Evolutionary conservation across 192 early-diverging fungal species (phyloP).

Genomic region (Coemansia aciculifera): DNA sequence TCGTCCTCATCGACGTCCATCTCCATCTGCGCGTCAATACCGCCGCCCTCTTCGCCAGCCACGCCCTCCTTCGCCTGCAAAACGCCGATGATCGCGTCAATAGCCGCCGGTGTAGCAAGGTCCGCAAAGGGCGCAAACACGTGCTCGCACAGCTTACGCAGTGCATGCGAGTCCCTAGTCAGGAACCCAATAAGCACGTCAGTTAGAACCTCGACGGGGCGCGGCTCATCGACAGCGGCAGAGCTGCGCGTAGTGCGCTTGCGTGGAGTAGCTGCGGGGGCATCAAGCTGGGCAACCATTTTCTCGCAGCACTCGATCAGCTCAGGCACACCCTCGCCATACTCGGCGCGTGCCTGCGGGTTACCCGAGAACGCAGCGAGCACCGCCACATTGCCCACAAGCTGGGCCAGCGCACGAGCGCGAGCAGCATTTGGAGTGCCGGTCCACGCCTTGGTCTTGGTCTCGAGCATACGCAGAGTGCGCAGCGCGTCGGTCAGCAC

Average conservation of each 20-base stretch:
- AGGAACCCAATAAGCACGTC: slow-evolving; percentile 90
- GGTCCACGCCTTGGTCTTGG: not conserved
- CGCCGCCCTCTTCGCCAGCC: slow-evolving; percentile 58
- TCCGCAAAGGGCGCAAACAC: slow-evolving; percentile 83
- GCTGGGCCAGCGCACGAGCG: slow-evolving; percentile 33
- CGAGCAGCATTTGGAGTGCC: slow-evolving; percentile 22
- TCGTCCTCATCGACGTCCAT: slow-evolving; percentile 45
- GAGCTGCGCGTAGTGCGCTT: slow-evolving; percentile 29
- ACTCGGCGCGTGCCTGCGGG: slow-evolving; percentile 62
- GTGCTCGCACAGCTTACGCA: slow-evolving; percentile 74
- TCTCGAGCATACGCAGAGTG: slow-evolving; percentile 20
- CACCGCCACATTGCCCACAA: slow-evolving; percentile 39
- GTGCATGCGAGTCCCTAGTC: slow-evolving; percentile 74
- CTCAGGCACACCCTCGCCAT: slow-evolving; percentile 62
- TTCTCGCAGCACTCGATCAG: slow-evolving; percentile 73
- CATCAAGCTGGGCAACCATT: slow-evolving; percentile 56
- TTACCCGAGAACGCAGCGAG: slow-evolving; percentile 58
- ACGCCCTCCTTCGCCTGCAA: slow-evolving; percentile 61
- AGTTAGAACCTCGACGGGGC: slow-evolving; percentile 90
- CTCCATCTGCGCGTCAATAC: slow-evolving; percentile 57
- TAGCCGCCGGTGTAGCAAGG: slow-evolving; percentile 68
- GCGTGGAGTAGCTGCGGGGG: slow-evolving; percentile 48
- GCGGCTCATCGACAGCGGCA: slow-evolving; percentile 62
- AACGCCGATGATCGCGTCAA: slow-evolving; percentile 78
- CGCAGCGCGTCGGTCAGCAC: slow-evolving; percentile 13